phyloP scores from a whole-genome alignment of 192 early-diverging fungal species.

The Allomyces arbusculus region DNA sequence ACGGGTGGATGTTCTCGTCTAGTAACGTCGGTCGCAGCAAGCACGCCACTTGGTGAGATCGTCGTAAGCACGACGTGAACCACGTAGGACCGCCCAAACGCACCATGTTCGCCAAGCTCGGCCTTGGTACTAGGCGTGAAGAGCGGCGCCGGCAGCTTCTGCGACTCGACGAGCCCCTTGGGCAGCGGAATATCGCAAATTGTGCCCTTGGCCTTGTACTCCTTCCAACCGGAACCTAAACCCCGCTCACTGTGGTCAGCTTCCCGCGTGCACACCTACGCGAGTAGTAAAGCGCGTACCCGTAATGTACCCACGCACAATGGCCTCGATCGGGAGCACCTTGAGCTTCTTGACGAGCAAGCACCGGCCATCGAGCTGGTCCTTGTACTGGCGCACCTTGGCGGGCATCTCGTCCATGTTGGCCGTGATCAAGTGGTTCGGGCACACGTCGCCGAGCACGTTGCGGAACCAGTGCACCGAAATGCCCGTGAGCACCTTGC shows the following conservation, averaged over 20 bases:
- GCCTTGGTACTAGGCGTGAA: slow-evolving; percentile 99
- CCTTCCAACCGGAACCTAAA: slow-evolving; percentile 75
- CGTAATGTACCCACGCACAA: slow-evolving; percentile 93
- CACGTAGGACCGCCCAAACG: background rate
- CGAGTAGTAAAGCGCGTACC: slow-evolving; percentile 13
- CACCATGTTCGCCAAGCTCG: slow-evolving; percentile 88
- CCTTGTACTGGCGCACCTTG: slow-evolving; percentile 64
- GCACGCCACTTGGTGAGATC: background rate
- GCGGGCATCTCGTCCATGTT: slow-evolving; percentile 83
- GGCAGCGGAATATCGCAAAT: slow-evolving; percentile 84
- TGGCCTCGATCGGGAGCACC: slow-evolving; percentile 91
- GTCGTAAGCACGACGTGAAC: background rate
- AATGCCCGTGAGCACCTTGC: slow-evolving; percentile 90
- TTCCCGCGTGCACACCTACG: background rate
- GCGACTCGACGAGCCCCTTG: slow-evolving; percentile 54
- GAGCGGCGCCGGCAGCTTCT: slow-evolving; percentile 58
- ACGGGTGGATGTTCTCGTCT: slow-evolving; percentile 97
- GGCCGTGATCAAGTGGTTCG: slow-evolving; percentile 89
- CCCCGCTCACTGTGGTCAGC: background rate
- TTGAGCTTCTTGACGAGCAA: slow-evolving; percentile 80
- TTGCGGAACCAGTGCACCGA: slow-evolving; percentile 85
- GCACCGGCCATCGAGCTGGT: slow-evolving; percentile 70
- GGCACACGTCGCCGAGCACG: slow-evolving; percentile 63
- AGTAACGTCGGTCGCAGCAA: slow-evolving; percentile 2
- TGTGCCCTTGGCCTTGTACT: slow-evolving; percentile 80